Evolutionary conservation across 2,329 filamentous ascomycete species (phyloP).

Genomic region (Epichloe brachyelytri): DNA sequence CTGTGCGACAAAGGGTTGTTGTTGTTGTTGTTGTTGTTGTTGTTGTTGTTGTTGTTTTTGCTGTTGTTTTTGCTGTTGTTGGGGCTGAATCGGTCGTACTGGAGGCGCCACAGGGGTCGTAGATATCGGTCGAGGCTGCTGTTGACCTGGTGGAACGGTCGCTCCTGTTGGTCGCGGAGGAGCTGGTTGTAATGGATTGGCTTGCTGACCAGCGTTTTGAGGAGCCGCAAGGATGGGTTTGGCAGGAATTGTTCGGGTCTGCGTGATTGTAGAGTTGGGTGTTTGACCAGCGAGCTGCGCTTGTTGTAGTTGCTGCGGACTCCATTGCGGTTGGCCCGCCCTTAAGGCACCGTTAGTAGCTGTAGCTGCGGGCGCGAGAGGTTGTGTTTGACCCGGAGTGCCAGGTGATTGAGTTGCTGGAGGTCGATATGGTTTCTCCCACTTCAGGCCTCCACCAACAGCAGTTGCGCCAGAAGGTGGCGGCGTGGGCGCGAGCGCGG

Average conservation of each 20-base stretch:
- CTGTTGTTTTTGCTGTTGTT: conserved; percentile 13
- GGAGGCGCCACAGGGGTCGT: conserved; percentile 23
- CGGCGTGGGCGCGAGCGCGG: conserved; percentile 2
- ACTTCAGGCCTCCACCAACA: conserved; percentile 18
- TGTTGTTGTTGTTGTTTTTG: conserved; percentile 15
- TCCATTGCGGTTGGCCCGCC: conserved; percentile 5
- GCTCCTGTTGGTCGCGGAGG: conserved; percentile 15
- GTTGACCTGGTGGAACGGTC: conserved; percentile 18
- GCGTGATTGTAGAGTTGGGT: conserved; percentile 1
- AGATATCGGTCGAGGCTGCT: conserved; percentile 15
- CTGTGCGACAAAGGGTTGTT: conserved; percentile 4
- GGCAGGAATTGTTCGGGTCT: conserved; percentile 11
- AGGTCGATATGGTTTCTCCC: conserved; percentile 30
- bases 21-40: conserved; percentile 12
- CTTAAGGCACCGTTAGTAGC: not conserved
- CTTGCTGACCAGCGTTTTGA: conserved; percentile 23
- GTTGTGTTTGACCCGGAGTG: conserved; percentile 9
- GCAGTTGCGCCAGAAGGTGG: not conserved
- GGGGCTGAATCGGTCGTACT: conserved; percentile 19
- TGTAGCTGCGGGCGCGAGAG: not conserved
- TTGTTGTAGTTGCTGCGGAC: conserved; percentile 9
- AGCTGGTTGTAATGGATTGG: conserved; percentile 22
- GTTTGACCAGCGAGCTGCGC: not conserved
- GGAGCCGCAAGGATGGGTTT: conserved; percentile 22
- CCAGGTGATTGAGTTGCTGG: conserved; percentile 11